Conservation (phyloP, 805 yeast genomes). For the Ogataea polymorpha region DNA sequence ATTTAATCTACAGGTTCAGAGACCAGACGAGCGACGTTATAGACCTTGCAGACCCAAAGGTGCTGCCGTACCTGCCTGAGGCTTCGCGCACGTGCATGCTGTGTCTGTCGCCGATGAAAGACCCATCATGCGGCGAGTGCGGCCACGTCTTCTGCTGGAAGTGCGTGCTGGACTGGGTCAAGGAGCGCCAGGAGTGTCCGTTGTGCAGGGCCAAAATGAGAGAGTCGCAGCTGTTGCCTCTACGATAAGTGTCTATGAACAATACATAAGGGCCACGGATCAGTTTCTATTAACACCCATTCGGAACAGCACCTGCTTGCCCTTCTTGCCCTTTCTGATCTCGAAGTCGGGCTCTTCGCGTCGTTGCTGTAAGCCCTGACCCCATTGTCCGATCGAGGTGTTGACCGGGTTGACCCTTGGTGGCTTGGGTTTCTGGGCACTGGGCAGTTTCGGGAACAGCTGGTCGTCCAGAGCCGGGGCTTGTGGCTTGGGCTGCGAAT, state of each 20-base stretch:
- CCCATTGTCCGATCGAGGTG: slow-evolving; percentile 34
- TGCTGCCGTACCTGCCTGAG: slow-evolving; percentile 67
- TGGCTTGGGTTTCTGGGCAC: slow-evolving; percentile 38
- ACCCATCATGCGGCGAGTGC: slow-evolving; percentile 84
- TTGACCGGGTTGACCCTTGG: slow-evolving; percentile 59
- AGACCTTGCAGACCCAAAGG: slow-evolving; percentile 53
- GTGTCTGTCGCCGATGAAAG: slow-evolving; percentile 73
- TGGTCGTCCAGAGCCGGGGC: slow-evolving; percentile 14
- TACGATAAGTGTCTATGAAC: slow-evolving; percentile 35
- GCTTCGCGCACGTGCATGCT: slow-evolving; percentile 76
- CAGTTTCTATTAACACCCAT: slow-evolving; percentile 37
- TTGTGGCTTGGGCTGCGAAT: neutral
- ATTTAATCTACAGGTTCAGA: slow-evolving; percentile 17
- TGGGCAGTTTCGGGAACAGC: slow-evolving; percentile 37
- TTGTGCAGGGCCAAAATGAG: slow-evolving; percentile 72
- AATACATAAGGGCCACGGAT: neutral
- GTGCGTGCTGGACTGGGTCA: slow-evolving; percentile 85
- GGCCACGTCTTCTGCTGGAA: slow-evolving; percentile 95
- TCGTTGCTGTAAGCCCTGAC: slow-evolving; percentile 10
- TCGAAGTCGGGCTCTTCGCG: slow-evolving; percentile 13
- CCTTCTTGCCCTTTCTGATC: slow-evolving; percentile 40
- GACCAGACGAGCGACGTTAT: slow-evolving; percentile 29
- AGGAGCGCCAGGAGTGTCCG: slow-evolving; percentile 88
- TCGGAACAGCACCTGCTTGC: slow-evolving; percentile 52
- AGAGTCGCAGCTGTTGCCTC: slow-evolving; percentile 60